These are phyloP conservation scores for Alternaria longipes DNA, from an alignment of 2,329 filamentous ascomycete species.

Conservation along the genomic window DNA sequence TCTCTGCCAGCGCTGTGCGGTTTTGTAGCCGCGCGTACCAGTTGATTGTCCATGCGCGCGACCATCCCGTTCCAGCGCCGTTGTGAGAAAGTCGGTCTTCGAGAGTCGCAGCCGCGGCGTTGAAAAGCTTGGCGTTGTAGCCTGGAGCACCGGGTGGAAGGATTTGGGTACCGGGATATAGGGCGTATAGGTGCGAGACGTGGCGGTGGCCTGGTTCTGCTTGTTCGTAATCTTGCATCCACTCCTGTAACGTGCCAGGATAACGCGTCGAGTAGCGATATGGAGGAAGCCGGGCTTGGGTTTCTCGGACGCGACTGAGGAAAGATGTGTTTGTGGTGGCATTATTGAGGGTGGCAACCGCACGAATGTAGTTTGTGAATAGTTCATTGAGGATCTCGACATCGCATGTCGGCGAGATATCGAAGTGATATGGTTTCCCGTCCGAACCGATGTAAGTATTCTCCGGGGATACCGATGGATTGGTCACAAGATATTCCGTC, in stretches of 20 bases:
- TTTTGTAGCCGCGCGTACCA: conserved; percentile 58
- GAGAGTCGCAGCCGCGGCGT: conserved; percentile 45
- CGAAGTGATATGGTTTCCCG: conserved; percentile 8
- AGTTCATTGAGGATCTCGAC: conserved; percentile 56
- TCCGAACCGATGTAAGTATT: conserved; percentile 49
- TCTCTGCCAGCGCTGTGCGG: conserved; percentile 45
- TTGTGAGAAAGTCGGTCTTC: conserved; percentile 36
- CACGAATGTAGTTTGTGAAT: conserved; percentile 45
- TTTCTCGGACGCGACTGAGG: conserved; percentile 3
- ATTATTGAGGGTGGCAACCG: conserved; percentile 1
- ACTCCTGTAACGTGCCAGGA: conserved; percentile 41
- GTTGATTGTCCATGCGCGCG: conserved; percentile 61
- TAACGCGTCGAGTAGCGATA: conserved; percentile 35
- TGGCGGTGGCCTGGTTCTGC: conserved; percentile 62
- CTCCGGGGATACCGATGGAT: conserved; percentile 53
- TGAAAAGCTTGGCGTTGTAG: conserved; percentile 32
- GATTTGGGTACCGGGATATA: conserved; percentile 59
- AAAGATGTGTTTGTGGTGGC: conserved; percentile 3
- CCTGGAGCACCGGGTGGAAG: conserved; percentile 43
- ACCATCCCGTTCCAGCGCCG: conserved; percentile 62
- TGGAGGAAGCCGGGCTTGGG: conserved; percentile 19
- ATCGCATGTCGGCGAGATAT: conserved; percentile 52
- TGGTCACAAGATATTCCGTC: conserved; percentile 40
- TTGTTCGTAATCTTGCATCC: conserved; percentile 47
- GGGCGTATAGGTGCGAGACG: conserved; percentile 60